Conservation (phyloP, 202 grass and related monocot species). For the Elaeis oleifera region DNA sequence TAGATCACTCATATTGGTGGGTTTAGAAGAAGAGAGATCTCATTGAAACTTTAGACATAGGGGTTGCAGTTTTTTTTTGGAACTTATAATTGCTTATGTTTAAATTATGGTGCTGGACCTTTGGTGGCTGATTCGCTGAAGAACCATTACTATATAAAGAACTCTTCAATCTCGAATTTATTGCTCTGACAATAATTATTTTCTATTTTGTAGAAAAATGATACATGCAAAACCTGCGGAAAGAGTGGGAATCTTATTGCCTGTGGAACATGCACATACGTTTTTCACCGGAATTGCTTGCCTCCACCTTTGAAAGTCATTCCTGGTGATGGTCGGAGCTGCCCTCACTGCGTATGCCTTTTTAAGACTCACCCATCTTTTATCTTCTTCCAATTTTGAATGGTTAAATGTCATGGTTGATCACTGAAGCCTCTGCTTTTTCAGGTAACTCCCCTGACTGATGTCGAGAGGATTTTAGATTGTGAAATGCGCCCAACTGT, state of each 20-base stretch:
- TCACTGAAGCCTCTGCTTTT: slow-evolving; percentile 16
- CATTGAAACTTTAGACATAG: not conserved
- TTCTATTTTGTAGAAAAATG: slow-evolving; percentile 74
- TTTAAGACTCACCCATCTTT: not conserved
- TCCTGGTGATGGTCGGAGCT: slow-evolving; percentile 71
- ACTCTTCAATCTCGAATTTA: slow-evolving; percentile 20
- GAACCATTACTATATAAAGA: slow-evolving; percentile 1
- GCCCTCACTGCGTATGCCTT: slow-evolving; percentile 85
- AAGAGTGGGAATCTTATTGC: slow-evolving; percentile 58
- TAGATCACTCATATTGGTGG: no score
- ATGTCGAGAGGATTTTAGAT: slow-evolving; percentile 96
- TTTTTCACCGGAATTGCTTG: slow-evolving; percentile 86
- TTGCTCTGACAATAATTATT: slow-evolving; percentile 4
- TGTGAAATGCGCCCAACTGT: slow-evolving; percentile 36
- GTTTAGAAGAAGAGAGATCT: slow-evolving; percentile 3
- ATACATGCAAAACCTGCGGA: slow-evolving; percentile 68
- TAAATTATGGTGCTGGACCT: not conserved
- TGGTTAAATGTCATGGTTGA: slow-evolving; percentile 5
- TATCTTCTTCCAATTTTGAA: slow-evolving; percentile 8
- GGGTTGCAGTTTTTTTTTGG: not conserved
- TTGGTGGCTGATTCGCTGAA: not conserved
- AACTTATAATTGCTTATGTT: slow-evolving; percentile 8
- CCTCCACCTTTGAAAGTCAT: slow-evolving; percentile 54
- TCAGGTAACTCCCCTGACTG: slow-evolving; percentile 82
- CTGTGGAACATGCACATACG: slow-evolving; percentile 87